Percentiles rank a stretch among this genome's conserved stretches.
phyloP scores from a whole-genome alignment of 176 grass and related monocot genomes.

The Neostapfia colusana region DNA sequence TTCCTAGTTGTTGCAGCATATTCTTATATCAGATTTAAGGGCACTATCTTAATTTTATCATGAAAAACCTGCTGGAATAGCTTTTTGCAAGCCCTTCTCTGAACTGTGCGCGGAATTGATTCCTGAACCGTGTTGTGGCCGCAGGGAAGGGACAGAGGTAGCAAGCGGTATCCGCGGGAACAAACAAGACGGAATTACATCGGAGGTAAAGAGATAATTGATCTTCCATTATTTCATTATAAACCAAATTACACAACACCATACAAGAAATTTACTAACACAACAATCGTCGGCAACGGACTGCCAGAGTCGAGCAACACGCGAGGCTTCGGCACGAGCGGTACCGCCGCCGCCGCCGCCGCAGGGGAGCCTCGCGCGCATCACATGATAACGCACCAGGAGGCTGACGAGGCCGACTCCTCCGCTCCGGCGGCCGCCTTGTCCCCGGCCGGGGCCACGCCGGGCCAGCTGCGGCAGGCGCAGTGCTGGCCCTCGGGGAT shows the following conservation, averaged over 20 bases:
- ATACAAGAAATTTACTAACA: not conserved
- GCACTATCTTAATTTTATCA: not conserved
- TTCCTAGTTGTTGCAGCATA: not conserved
- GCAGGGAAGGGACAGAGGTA: not conserved
- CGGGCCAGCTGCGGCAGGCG: slow-evolving; percentile 79
- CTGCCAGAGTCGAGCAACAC: no score
- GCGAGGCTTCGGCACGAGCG: not conserved
- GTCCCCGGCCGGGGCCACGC: slow-evolving; percentile 33
- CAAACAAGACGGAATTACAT: not conserved
- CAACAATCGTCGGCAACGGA: not conserved
- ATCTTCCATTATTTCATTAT: not conserved
- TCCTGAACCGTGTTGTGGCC: not conserved
- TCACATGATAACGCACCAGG: slow-evolving; percentile 48
- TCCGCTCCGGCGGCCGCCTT: not conserved
- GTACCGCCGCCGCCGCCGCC: not conserved
- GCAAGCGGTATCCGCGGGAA: no score
- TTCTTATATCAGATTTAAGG: not conserved
- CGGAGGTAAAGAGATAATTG: not conserved
- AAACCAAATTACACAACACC: slow-evolving; percentile 8
- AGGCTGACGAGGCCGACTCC: not conserved
- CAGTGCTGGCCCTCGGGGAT: slow-evolving; percentile 79
- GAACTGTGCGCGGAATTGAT: not conserved
- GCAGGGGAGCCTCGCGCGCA: not conserved
- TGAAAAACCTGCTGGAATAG: not conserved
- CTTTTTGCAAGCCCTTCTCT: not conserved